A percentile compares a stretch with the other conserved stretches of the same genome.
Evolutionary conservation across 2,329 filamentous ascomycete genomes (phyloP).

Genomic region (Curvularia sp.): DNA sequence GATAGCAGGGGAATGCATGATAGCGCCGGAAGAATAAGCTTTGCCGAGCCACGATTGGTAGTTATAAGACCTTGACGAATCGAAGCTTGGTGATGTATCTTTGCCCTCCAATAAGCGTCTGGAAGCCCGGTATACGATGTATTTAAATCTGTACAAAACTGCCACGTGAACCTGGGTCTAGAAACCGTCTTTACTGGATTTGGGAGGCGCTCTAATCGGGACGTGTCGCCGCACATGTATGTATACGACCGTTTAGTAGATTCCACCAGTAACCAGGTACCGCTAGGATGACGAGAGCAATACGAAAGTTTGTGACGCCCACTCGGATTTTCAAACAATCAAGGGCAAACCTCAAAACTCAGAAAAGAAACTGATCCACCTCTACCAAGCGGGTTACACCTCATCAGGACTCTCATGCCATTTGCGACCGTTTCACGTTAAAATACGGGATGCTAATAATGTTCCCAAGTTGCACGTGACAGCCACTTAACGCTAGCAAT

Average conservation of each 20-base stretch:
- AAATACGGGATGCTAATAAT: neutral
- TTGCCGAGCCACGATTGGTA: conserved; percentile 13
- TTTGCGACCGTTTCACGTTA: neutral
- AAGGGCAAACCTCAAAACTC: neutral
- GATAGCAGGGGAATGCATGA: neutral
- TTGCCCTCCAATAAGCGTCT: neutral
- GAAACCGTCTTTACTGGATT: neutral
- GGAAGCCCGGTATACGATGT: neutral
- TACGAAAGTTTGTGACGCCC: neutral
- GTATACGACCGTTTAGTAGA: neutral
- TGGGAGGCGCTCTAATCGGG: neutral
- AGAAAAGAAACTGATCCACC: neutral
- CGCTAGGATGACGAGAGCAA: neutral
- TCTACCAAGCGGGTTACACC: neutral
- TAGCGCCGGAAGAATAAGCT: conserved; percentile 19
- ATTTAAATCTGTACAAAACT: neutral
- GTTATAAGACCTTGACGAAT: conserved; percentile 4
- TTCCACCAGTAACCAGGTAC: neutral
- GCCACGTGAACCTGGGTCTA: neutral
- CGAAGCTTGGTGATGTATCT: neutral
- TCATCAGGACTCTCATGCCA: neutral
- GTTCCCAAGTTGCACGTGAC: neutral
- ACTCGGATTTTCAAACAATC: neutral
- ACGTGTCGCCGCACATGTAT: no score
- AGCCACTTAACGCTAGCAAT: neutral